Evolutionary conservation across 208 protist genomes (phyloP).

Genomic region (Angomonas desouzai): DNA sequence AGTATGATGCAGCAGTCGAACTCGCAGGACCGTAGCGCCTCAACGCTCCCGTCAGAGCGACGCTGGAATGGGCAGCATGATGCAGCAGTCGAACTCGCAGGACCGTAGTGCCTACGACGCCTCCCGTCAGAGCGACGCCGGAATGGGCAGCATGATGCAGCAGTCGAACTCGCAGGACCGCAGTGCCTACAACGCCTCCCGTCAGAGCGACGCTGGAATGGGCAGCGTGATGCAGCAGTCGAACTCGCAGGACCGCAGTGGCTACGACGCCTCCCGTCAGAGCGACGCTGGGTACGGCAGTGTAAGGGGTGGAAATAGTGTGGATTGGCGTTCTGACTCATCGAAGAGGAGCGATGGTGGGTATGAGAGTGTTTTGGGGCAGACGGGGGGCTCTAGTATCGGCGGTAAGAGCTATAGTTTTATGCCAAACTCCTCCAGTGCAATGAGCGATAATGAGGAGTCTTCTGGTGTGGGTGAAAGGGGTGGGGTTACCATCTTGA

Average conservation of each 20-base stretch:
- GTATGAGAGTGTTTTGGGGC: neutral
- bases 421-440: no score
- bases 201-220: neutral
- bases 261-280: neutral
- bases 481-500: neutral
- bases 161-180: neutral
- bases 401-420: no score
- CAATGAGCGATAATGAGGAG: no score
- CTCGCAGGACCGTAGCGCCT: neutral
- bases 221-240: conserved; percentile 5
- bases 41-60: neutral
- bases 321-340: neutral
- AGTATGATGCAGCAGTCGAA: conserved; percentile 4
- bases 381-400: neutral
- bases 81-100: conserved; percentile 9
- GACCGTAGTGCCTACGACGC: neutral
- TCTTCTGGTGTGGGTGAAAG: conserved; percentile 8
- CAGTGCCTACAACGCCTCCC: neutral
- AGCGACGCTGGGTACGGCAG: neutral
- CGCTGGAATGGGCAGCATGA: conserved; percentile 6
- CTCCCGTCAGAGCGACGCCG: conserved; percentile 1
- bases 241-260: neutral
- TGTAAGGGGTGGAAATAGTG: neutral
- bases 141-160: conserved; percentile 16
- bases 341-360: neutral